Percentiles rank a stretch among this genome's conserved stretches.
phyloP scores from a whole-genome alignment of 176 grass and related monocot species.

The Poa annua region DNA sequence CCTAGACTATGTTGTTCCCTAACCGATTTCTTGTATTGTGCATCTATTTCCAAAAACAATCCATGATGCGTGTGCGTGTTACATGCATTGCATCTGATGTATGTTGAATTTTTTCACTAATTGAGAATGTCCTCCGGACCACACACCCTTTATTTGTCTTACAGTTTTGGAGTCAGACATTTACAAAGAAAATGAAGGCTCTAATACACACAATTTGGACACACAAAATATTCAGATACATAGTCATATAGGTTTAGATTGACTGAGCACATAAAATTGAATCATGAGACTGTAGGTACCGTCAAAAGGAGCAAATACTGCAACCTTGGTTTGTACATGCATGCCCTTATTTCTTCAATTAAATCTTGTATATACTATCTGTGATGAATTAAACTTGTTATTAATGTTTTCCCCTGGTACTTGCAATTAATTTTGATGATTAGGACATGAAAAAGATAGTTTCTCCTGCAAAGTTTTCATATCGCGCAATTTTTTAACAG shows the following conservation, averaged over 20 bases:
- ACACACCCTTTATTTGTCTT: not conserved
- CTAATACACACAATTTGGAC: not conserved
- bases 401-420: not conserved
- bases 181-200: slow-evolving; percentile 7
- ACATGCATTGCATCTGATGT: not conserved
- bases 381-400: not conserved
- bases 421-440: not conserved
- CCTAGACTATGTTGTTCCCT: not conserved
- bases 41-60: not conserved
- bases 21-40: not conserved
- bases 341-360: slow-evolving; percentile 9
- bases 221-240: not conserved
- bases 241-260: slow-evolving; percentile 13
- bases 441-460: not conserved
- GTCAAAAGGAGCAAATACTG: not conserved
- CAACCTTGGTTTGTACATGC: not conserved
- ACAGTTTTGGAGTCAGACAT: not conserved
- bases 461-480: not conserved
- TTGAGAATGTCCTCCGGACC: not conserved
- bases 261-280: not conserved
- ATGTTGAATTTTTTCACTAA: slow-evolving; percentile 2
- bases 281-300: slow-evolving; percentile 3
- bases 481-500: not conserved
- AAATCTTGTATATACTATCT: not conserved
- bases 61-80: not conserved